Evolutionary conservation across 371 early-diverging fungal species (phyloP).

Genomic region (Nematocida ironsii): DNA sequence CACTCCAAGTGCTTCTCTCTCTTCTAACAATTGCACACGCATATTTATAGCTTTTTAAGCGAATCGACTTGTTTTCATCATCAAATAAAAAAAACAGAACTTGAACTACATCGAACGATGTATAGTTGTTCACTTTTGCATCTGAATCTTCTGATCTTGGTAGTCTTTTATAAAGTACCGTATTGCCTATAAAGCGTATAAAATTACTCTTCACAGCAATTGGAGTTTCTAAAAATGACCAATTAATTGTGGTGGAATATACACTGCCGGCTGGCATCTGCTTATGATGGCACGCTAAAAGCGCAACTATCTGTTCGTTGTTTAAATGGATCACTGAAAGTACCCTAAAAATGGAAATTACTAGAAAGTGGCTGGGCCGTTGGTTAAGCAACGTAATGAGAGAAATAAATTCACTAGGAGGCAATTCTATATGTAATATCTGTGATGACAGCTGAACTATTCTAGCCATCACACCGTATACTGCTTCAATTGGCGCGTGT

Average conservation of each 20-base stretch:
- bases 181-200: constrained; percentile 7
- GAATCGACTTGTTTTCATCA: constrained; percentile 16
- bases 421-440: not conserved
- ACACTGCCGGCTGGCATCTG: not conserved
- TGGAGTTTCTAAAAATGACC: constrained; percentile 36
- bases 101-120: constrained; percentile 7
- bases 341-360: constrained; percentile 15
- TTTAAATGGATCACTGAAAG: not conserved
- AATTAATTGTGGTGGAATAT: constrained; percentile 13
- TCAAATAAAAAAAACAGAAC: constrained; percentile 25
- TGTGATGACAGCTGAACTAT: not conserved
- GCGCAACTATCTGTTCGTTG: not conserved
- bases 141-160: not conserved
- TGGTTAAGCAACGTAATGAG: constrained; percentile 30
- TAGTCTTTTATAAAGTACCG: not conserved
- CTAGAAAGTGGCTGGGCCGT: not conserved
- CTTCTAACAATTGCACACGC: not conserved
- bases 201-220: constrained; percentile 3
- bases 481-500: not conserved
- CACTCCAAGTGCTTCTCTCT: constrained; percentile 1
- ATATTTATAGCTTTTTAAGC: constrained; percentile 22
- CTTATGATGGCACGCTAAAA: constrained; percentile 14
- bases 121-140: not conserved
- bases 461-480: not conserved
- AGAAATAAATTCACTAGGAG: constrained; percentile 21